These are phyloP conservation scores for Phytopythium montanum DNA, from an alignment of 352 stramenopile species.

Conservation along the genomic window DNA sequence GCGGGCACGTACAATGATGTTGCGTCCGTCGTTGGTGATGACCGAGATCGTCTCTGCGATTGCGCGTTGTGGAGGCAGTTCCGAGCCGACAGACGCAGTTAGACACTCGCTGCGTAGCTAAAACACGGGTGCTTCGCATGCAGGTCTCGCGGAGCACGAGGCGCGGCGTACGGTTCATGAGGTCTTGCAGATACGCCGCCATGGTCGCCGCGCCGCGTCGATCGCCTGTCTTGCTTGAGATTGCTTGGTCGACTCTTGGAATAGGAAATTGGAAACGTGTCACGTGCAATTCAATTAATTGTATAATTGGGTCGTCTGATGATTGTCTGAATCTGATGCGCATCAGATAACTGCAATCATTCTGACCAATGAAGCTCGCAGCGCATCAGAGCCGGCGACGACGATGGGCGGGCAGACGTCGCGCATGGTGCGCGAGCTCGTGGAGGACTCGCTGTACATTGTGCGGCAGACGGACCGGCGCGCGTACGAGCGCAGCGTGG, in stretches of 20 bases:
- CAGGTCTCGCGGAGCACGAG: neutral
- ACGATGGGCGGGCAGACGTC: slow-evolving; percentile 78
- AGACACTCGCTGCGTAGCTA: neutral
- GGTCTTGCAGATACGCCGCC: slow-evolving; percentile 80
- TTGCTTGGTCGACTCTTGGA: no score
- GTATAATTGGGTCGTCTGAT: slow-evolving; percentile 8
- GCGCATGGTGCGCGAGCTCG: slow-evolving; percentile 73
- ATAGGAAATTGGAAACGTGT: neutral
- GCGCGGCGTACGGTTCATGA: slow-evolving; percentile 68
- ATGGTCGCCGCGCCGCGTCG: slow-evolving; percentile 37
- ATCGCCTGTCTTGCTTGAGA: neutral
- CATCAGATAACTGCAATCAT: no score
- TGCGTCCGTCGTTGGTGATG: slow-evolving; percentile 93
- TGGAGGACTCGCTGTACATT: slow-evolving; percentile 79
- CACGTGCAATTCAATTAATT: slow-evolving; percentile 17
- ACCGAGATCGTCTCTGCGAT: slow-evolving; percentile 85
- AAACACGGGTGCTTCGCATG: neutral
- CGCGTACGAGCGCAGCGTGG: slow-evolving; percentile 63
- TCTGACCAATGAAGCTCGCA: neutral
- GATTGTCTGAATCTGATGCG: slow-evolving; percentile 11
- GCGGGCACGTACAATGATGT: slow-evolving; percentile 83
- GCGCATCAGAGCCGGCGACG: neutral
- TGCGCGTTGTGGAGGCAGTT: neutral
- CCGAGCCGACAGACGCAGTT: neutral
- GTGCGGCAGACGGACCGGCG: slow-evolving; percentile 67